Evolutionary conservation across 768 basidiomycete genomes (phyloP).

Genomic region (Boletus sp.): DNA sequence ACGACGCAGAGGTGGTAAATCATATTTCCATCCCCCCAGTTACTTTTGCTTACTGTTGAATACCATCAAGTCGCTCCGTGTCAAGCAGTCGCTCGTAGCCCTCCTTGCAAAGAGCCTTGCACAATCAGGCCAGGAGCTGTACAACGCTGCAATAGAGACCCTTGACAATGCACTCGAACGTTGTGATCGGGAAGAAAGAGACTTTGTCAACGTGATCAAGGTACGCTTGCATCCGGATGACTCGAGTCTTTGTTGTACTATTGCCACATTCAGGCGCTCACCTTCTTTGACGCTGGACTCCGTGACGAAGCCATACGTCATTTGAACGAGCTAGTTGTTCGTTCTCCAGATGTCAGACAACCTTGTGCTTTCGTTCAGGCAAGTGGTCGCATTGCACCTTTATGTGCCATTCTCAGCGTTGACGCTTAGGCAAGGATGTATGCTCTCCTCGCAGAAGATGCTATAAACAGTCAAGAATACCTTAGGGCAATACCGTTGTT

Average conservation of each 20-base stretch:
- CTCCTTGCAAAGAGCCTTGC: slow-evolving; percentile 8
- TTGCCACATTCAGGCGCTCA: slow-evolving; percentile 6
- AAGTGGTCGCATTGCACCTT: background rate
- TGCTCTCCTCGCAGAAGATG: slow-evolving; percentile 8
- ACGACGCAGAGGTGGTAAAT: slow-evolving; percentile 14
- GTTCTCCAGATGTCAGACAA: background rate
- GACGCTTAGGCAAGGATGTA: slow-evolving; percentile 16
- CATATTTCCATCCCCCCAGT: background rate
- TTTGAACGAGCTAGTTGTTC: background rate
- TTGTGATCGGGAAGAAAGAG: slow-evolving; percentile 1
- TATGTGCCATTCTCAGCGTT: background rate
- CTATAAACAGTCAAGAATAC: background rate
- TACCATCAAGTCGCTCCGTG: slow-evolving; percentile 5
- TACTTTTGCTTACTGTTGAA: background rate
- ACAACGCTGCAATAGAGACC: background rate
- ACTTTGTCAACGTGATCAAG: slow-evolving; percentile 12
- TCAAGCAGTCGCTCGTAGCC: slow-evolving; percentile 7
- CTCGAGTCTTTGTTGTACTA: background rate
- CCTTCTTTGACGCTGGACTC: slow-evolving; percentile 6
- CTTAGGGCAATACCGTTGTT: background rate
- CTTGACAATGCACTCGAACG: slow-evolving; percentile 2
- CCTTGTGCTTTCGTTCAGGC: slow-evolving; percentile 13
- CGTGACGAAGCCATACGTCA: background rate
- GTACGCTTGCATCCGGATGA: background rate
- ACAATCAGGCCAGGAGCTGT: background rate